Conservation (phyloP, 176 grass and related monocot species). For the Calamus simplicifolius region DNA sequence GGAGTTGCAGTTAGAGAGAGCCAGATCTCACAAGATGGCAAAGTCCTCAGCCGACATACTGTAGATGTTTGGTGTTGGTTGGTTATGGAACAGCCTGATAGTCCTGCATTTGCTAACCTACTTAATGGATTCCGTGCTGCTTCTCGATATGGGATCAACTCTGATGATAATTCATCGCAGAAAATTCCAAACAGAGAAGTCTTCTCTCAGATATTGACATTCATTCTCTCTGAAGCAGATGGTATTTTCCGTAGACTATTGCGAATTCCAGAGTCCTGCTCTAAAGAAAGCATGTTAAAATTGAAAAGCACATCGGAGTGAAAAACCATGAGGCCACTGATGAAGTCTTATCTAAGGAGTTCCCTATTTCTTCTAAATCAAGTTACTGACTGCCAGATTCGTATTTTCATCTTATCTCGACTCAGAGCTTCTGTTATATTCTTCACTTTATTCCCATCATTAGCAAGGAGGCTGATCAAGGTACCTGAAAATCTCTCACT, state of each 20-base stretch:
- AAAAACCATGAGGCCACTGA: slow-evolving; percentile 42
- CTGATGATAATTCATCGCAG: slow-evolving; percentile 23
- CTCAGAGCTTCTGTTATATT: slow-evolving; percentile 16
- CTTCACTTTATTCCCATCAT: slow-evolving; percentile 23
- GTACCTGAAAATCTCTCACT: slow-evolving; percentile 19
- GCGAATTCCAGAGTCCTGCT: slow-evolving; percentile 42
- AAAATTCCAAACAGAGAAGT: slow-evolving; percentile 51
- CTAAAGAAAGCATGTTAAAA: slow-evolving; percentile 60
- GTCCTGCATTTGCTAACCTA: slow-evolving; percentile 40
- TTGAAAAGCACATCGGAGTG: slow-evolving; percentile 47
- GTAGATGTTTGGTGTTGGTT: slow-evolving; percentile 82
- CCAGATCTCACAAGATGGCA: slow-evolving; percentile 13
- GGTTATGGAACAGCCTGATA: slow-evolving; percentile 65
- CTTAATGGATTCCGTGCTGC: slow-evolving; percentile 70
- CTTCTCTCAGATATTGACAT: slow-evolving; percentile 60
- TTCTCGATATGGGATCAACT: slow-evolving; percentile 54
- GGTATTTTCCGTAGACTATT: slow-evolving; percentile 54
- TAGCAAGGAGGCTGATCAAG: slow-evolving; percentile 73
- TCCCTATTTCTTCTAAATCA: slow-evolving; percentile 74
- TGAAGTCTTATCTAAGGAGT: slow-evolving; percentile 71
- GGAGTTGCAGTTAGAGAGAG: neutral
- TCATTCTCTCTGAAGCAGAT: slow-evolving; percentile 57
- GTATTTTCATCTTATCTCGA: slow-evolving; percentile 16
- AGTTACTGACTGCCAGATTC: slow-evolving; percentile 44
- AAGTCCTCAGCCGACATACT: slow-evolving; percentile 64